Conservation (phyloP, 257 asterid genomes). For the Buddleja alternifolia region DNA sequence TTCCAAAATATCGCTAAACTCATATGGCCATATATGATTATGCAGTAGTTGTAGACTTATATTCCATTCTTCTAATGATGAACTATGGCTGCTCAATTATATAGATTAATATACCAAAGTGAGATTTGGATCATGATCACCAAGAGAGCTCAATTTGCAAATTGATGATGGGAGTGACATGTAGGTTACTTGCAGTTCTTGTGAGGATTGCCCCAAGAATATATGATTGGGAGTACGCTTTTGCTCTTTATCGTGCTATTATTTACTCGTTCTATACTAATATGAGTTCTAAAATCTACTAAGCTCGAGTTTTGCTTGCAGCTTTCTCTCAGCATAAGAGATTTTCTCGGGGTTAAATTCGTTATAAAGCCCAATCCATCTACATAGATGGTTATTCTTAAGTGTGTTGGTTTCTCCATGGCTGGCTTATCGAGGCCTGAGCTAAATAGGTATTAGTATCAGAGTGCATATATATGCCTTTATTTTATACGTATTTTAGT, state of each 20-base stretch:
- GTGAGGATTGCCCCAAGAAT: conserved; percentile 73
- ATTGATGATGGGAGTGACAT: conserved; percentile 94
- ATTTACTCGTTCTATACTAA: neutral
- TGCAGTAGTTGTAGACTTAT: too few species aligned
- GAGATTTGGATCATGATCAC: conserved; percentile 88
- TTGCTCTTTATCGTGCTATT: conserved; percentile 18
- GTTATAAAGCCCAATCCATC: too few species aligned
- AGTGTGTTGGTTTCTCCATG: too few species aligned
- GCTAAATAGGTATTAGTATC: too few species aligned
- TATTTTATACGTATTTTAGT: too few species aligned
- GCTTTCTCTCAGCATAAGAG: conserved; percentile 78
- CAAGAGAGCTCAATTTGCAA: conserved; percentile 84
- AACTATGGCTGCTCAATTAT: conserved; percentile 19
- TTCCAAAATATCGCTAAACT: too few species aligned
- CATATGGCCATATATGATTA: too few species aligned
- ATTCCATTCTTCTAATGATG: too few species aligned
- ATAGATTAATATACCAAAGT: conserved; percentile 85
- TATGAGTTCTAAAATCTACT: conserved; percentile 21
- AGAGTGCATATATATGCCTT: too few species aligned
- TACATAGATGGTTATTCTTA: too few species aligned
- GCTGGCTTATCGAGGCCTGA: too few species aligned
- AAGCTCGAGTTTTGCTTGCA: conserved; percentile 35
- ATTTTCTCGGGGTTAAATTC: too few species aligned
- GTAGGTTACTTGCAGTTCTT: conserved; percentile 86
- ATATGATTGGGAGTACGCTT: conserved; percentile 87